phyloP scores from a whole-genome alignment of 208 protist species.

The Endotrypanum monterogeii region DNA sequence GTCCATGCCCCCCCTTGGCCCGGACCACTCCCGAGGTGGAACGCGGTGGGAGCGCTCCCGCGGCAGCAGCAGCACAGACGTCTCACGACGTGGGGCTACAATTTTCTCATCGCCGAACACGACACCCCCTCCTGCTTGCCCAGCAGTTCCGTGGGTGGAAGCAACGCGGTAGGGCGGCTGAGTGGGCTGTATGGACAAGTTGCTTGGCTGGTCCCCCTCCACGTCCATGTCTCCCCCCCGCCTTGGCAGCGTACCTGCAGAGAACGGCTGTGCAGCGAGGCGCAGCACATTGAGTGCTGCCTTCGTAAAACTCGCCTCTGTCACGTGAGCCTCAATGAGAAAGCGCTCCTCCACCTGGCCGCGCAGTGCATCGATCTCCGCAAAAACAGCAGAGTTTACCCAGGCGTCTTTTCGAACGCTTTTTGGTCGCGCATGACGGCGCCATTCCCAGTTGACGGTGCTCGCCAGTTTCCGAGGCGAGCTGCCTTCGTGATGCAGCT shows the following conservation, averaged over 20 bases:
- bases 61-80: conserved; percentile 26
- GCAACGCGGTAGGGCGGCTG: conserved; percentile 22
- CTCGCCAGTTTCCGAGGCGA: conserved; percentile 13
- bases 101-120: not conserved
- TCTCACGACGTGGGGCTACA: not conserved
- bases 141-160: too few species aligned
- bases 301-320: conserved; percentile 42
- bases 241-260: not conserved
- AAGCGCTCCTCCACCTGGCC: conserved; percentile 45
- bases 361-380: conserved; percentile 52
- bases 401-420: conserved; percentile 48
- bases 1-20: not conserved
- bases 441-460: conserved; percentile 29
- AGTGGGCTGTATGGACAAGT: conserved; percentile 27
- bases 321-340: conserved; percentile 33
- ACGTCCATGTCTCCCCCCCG: not conserved
- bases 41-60: not conserved
- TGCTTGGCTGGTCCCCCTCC: not conserved
- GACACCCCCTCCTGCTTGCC: too few species aligned
- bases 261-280: conserved; percentile 7
- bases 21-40: not conserved
- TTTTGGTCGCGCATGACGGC: conserved; percentile 51
- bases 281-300: conserved; percentile 28
- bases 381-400: conserved; percentile 43
- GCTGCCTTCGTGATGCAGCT: conserved; percentile 7